These are phyloP conservation scores for Heterobasidion irregulare DNA, from an alignment of 1,284 basidiomycete species.

Conservation along the genomic window DNA sequence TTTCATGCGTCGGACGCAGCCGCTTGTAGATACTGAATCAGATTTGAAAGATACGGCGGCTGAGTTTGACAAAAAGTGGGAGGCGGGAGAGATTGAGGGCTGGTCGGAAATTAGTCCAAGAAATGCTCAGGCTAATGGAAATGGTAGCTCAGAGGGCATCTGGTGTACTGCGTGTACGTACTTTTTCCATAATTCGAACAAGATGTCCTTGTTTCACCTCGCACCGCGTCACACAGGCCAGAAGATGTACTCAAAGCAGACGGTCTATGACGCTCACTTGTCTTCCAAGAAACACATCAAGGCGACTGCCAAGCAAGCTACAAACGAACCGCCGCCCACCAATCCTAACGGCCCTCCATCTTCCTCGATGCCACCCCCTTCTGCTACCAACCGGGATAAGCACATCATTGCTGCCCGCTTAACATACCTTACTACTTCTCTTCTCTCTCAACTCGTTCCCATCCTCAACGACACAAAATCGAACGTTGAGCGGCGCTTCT, in stretches of 20 bases:
- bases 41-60: slow-evolving; percentile 57
- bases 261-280: slow-evolving; percentile 95
- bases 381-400: slow-evolving; percentile 40
- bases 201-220: neutral
- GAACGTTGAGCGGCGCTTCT: slow-evolving; percentile 94
- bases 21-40: slow-evolving; percentile 74
- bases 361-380: slow-evolving; percentile 18
- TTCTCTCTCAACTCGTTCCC: slow-evolving; percentile 60
- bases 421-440: slow-evolving; percentile 62
- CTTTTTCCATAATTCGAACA: neutral
- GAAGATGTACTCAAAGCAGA: slow-evolving; percentile 93
- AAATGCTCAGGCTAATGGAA: slow-evolving; percentile 31
- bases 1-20: slow-evolving; percentile 84
- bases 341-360: slow-evolving; percentile 54
- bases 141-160: slow-evolving; percentile 54
- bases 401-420: slow-evolving; percentile 64
- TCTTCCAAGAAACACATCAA: slow-evolving; percentile 95
- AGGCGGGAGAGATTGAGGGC: slow-evolving; percentile 59
- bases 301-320: slow-evolving; percentile 67
- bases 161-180: slow-evolving; percentile 94
- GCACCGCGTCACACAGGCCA: slow-evolving; percentile 48
- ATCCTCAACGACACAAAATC: slow-evolving; percentile 84
- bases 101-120: slow-evolving; percentile 59
- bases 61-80: slow-evolving; percentile 81
- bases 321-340: slow-evolving; percentile 40